These are phyloP conservation scores for Handroanthus guayacan DNA, from an alignment of 257 asterid species.

Conservation along the genomic window DNA sequence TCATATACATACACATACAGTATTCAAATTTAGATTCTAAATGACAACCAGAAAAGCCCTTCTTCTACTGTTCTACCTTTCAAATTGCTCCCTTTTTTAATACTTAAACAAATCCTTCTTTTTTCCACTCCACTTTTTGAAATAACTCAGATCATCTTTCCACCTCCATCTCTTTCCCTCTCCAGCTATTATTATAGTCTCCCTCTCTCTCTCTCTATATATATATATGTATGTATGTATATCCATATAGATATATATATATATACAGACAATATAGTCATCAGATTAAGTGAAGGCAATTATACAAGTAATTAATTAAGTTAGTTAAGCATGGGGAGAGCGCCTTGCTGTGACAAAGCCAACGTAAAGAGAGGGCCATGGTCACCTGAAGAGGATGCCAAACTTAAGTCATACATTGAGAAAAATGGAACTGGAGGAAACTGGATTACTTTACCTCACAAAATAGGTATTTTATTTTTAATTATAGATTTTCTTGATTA, in stretches of 20 bases:
- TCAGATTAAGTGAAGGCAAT: slow-evolving; percentile 1
- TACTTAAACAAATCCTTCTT: slow-evolving; percentile 33
- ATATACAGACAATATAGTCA: background rate
- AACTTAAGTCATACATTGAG: slow-evolving; percentile 44
- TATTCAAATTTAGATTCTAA: slow-evolving; percentile 43
- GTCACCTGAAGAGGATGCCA: slow-evolving; percentile 52
- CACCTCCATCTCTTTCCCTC: slow-evolving; percentile 45
- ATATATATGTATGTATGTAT: slow-evolving; percentile 9
- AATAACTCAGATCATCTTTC: slow-evolving; percentile 31
- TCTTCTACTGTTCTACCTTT: slow-evolving; percentile 40
- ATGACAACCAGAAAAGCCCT: slow-evolving; percentile 55
- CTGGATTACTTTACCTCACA: slow-evolving; percentile 51
- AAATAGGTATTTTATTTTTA: slow-evolving; percentile 34
- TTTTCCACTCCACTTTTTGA: slow-evolving; percentile 48
- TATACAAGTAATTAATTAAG: background rate
- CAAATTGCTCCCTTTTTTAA: slow-evolving; percentile 44
- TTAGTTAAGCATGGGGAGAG: slow-evolving; percentile 49
- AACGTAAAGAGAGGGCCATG: slow-evolving; percentile 50
- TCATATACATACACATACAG: background rate
- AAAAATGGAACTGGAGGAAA: slow-evolving; percentile 50
- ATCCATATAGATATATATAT: background rate
- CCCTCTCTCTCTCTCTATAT: slow-evolving; percentile 13
- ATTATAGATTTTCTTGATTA: background rate
- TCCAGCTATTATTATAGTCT: slow-evolving; percentile 51
- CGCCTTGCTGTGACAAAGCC: slow-evolving; percentile 56